Evolutionary conservation across 2,329 filamentous ascomycete genomes (phyloP).

Genomic region (Nemania abortiva): DNA sequence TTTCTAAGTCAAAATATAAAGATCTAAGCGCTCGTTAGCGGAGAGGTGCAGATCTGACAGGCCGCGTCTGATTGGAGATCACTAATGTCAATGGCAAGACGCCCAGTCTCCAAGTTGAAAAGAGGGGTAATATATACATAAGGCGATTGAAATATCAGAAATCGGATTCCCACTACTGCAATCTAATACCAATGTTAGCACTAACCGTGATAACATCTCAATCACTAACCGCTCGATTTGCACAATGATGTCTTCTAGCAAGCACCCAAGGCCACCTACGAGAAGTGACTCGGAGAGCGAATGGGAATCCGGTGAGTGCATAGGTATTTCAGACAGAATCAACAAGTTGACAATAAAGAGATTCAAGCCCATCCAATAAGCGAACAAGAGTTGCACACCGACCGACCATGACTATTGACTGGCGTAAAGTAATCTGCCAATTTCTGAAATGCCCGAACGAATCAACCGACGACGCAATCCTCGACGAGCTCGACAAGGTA

Average conservation of each 20-base stretch:
- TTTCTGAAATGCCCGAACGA: constrained; percentile 13
- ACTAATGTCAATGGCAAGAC: background rate
- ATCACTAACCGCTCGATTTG: background rate
- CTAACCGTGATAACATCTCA: background rate
- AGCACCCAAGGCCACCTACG: background rate
- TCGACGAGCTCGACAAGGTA: constrained; percentile 24
- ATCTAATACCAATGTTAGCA: background rate
- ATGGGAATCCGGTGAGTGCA: constrained; percentile 15
- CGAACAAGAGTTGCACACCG: constrained; percentile 7
- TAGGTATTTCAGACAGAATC: background rate
- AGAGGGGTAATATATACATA: too few relatives aligned
- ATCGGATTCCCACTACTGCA: too few relatives aligned
- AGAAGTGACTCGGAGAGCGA: constrained; percentile 3
- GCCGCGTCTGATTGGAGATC: constrained; percentile 11
- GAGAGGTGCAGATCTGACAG: background rate
- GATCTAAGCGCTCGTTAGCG: background rate
- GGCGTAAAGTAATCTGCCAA: constrained; percentile 25
- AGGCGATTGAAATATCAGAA: too few relatives aligned
- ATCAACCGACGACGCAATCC: constrained; percentile 14
- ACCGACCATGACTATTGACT: constrained; percentile 26
- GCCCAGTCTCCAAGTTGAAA: too few relatives aligned
- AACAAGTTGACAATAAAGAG: constrained; percentile 14
- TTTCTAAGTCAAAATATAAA: background rate
- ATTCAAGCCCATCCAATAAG: constrained; percentile 3
- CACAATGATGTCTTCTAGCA: constrained; percentile 15